phyloP scores from a whole-genome alignment of 2,329 filamentous ascomycete species.

The Cladorrhinum sp. region DNA sequence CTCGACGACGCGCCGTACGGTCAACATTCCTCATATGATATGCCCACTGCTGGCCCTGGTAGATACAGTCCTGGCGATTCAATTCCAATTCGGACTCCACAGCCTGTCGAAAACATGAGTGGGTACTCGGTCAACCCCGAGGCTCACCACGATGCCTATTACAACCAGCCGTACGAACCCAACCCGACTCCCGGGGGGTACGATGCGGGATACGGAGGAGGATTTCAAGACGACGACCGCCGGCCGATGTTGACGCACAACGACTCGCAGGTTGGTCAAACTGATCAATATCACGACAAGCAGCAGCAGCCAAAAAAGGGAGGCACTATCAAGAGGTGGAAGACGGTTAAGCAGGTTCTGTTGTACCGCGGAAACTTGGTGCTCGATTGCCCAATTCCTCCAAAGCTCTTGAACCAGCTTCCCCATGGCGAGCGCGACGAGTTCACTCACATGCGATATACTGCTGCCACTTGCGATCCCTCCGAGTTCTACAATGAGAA shows the following conservation, averaged over 20 bases:
- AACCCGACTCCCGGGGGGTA: conserved; percentile 58
- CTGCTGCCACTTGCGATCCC: conserved; percentile 91
- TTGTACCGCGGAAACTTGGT: conserved; percentile 96
- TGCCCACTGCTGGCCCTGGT: conserved; percentile 60
- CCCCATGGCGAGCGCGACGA: conserved; percentile 91
- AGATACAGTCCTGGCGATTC: conserved; percentile 66
- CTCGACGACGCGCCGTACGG: conserved; percentile 74
- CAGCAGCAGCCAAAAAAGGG: conserved; percentile 41
- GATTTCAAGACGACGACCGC: conserved; percentile 68
- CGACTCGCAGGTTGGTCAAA: conserved; percentile 41
- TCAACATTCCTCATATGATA: conserved; percentile 56
- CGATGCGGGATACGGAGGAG: conserved; percentile 43
- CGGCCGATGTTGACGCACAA: conserved; percentile 73
- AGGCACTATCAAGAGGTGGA: conserved; percentile 78
- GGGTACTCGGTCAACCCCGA: conserved; percentile 74
- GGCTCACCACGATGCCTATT: conserved; percentile 84
- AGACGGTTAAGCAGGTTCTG: conserved; percentile 98
- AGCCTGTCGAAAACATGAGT: conserved; percentile 51
- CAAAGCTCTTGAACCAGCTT: conserved; percentile 79
- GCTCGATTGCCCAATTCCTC: conserved; percentile 92
- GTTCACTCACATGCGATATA: conserved; percentile 88
- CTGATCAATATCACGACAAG: conserved; percentile 46
- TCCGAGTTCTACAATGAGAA: conserved; percentile 82
- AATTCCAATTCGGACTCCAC: conserved; percentile 77
- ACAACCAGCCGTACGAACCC: conserved; percentile 77